Conservation (phyloP, 306 rosid species). For the Datisca glomerata region DNA sequence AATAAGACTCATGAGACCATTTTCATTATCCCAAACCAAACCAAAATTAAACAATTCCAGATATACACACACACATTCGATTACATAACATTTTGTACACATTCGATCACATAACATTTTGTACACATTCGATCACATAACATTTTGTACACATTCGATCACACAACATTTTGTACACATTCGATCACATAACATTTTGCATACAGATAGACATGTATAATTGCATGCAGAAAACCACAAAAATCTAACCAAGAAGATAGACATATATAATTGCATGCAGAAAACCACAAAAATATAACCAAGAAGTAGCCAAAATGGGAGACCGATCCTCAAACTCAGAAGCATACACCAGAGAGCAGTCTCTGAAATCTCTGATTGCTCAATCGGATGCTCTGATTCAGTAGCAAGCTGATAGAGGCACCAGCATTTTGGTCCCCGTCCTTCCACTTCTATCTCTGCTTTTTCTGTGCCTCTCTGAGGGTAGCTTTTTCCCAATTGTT, state of each 20-base stretch:
- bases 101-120: too few relatives aligned
- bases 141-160: too few relatives aligned
- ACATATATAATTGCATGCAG: constrained; percentile 21
- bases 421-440: constrained; percentile 39
- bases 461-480: constrained; percentile 2
- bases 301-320: constrained; percentile 26
- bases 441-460: constrained; percentile 14
- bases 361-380: constrained; percentile 51
- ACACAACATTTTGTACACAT: too few relatives aligned
- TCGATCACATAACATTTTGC: constrained; percentile 2
- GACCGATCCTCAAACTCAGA: constrained; percentile 28
- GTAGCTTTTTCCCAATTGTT: constrained; percentile 10
- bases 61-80: constrained; percentile 9
- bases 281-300: constrained; percentile 20
- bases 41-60: too few relatives aligned
- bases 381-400: constrained; percentile 47
- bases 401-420: constrained; percentile 21
- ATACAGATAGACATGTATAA: constrained; percentile 11
- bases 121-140: too few relatives aligned
- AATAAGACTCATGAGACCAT: constrained; percentile 22
- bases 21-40: constrained; percentile 31
- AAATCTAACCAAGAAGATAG: constrained; percentile 15
- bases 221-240: constrained; percentile 22
- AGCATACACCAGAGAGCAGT: constrained; percentile 23
- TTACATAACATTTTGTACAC: too few relatives aligned